These are phyloP conservation scores for Plasmodium fragile DNA, from an alignment of 169 alveolate genomes.

Conservation along the genomic window DNA sequence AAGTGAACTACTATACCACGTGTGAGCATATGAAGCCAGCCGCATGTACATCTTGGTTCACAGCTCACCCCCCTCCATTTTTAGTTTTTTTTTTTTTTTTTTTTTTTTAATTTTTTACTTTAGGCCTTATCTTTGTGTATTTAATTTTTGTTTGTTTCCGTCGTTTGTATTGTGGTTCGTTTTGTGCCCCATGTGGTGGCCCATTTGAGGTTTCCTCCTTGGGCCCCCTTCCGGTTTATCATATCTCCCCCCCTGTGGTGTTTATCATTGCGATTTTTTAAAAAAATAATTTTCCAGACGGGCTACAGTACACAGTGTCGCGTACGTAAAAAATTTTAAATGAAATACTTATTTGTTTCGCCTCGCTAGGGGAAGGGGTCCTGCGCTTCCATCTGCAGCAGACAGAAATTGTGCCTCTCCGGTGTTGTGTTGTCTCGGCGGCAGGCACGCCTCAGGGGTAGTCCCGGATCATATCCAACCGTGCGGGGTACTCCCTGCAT, in stretches of 20 bases:
- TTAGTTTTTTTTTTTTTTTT: constrained; percentile 35
- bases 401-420: neutral
- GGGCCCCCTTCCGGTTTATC: neutral
- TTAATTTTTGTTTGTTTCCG: constrained; percentile 4
- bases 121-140: constrained; percentile 18
- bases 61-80: constrained; percentile 20
- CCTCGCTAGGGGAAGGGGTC: neutral
- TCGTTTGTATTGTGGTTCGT: neutral
- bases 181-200: neutral
- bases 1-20: neutral
- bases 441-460: neutral
- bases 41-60: neutral
- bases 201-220: neutral
- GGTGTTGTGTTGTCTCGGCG: neutral
- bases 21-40: neutral
- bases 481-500: neutral
- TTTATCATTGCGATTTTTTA: neutral
- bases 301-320: neutral
- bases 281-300: neutral
- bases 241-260: neutral
- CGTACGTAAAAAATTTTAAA: neutral
- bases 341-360: neutral
- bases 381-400: neutral
- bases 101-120: constrained; percentile 16
- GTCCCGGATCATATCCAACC: neutral